Evolutionary conservation across 1,139 yeast genomes (phyloP).

Genomic region (Taphrina flavorubra): DNA sequence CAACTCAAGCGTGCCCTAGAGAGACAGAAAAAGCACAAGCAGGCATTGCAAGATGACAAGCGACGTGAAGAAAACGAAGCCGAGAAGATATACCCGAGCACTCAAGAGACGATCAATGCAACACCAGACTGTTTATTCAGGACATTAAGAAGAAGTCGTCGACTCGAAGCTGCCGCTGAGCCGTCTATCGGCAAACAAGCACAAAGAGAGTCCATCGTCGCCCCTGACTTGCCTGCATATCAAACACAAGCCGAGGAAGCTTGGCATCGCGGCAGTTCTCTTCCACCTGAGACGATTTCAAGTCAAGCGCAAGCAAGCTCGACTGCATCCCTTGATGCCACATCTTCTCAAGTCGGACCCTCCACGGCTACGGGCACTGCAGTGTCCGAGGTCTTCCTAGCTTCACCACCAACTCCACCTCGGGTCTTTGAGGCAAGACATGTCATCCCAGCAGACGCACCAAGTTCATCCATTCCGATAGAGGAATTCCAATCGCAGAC

Average conservation of each 20-base stretch:
- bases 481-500: background rate
- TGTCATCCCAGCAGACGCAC: background rate
- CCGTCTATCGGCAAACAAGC: no score
- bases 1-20: background rate
- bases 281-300: background rate
- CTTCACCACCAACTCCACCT: background rate
- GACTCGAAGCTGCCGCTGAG: background rate
- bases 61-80: background rate
- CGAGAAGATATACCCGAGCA: background rate
- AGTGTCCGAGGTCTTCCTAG: background rate
- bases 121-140: conserved; percentile 9
- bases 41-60: background rate
- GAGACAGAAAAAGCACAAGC: background rate
- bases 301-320: background rate
- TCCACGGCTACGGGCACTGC: background rate
- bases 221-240: background rate
- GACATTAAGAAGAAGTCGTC: conserved; percentile 9
- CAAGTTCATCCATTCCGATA: background rate
- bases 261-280: conserved; percentile 11
- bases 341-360: no score
- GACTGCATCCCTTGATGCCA: background rate
- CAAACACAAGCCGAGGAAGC: background rate
- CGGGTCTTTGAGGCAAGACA: background rate
- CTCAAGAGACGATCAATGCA: conserved; percentile 17
- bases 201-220: no score